These are phyloP conservation scores for Hysterium pulicare DNA, from an alignment of 2,329 filamentous ascomycete genomes.

Conservation along the genomic window DNA sequence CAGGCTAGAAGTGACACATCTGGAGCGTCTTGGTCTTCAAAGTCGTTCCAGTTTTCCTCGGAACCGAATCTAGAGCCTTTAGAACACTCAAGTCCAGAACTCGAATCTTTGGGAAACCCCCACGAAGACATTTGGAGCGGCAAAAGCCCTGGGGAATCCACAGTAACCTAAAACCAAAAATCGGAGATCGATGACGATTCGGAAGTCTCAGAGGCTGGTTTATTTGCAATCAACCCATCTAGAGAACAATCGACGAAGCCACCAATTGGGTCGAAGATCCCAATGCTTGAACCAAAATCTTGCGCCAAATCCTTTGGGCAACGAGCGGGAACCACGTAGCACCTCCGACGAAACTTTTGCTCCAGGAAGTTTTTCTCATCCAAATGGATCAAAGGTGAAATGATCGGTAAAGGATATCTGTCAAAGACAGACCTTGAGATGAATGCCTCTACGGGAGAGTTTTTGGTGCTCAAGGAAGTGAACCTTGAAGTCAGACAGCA, in stretches of 20 bases:
- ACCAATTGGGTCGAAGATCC: too few relatives aligned
- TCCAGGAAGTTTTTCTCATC: not conserved
- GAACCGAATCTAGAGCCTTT: not conserved
- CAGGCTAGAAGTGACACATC: not conserved
- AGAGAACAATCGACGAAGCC: too few relatives aligned
- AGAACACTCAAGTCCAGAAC: not conserved
- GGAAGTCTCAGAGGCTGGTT: too few relatives aligned
- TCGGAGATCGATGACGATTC: not conserved
- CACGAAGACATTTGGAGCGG: not conserved
- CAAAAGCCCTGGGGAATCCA: not conserved
- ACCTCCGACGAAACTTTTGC: too few relatives aligned
- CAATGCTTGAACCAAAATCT: too few relatives aligned
- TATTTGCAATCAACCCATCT: too few relatives aligned
- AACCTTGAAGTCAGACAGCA: not conserved
- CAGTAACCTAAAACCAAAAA: not conserved
- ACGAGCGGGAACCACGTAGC: too few relatives aligned
- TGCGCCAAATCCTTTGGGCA: too few relatives aligned
- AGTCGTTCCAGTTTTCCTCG: not conserved
- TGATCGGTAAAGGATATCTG: not conserved
- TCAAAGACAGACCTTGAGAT: not conserved
- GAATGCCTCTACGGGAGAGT: not conserved
- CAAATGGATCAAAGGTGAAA: conserved; percentile 1
- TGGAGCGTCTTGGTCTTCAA: not conserved
- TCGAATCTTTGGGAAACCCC: not conserved
- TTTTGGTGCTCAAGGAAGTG: not conserved